phyloP scores from a whole-genome alignment of 768 basidiomycete genomes.

The Termitomyces sp. region DNA sequence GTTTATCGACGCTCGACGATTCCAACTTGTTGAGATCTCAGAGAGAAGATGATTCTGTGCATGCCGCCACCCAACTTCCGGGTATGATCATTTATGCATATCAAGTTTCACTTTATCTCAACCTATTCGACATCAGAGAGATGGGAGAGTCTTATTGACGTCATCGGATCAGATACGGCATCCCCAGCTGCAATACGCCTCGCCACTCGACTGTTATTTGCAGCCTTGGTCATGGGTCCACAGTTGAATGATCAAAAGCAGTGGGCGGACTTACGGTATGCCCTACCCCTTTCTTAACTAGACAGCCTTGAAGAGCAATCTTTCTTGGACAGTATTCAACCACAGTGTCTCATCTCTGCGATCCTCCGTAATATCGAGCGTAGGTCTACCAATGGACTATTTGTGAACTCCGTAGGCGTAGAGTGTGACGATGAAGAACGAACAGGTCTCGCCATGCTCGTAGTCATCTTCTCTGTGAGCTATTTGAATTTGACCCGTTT shows the following conservation, averaged over 20 bases:
- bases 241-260: conserved; percentile 24
- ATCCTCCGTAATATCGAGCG: conserved; percentile 15
- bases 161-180: conserved; percentile 39
- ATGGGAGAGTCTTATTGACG: conserved; percentile 41
- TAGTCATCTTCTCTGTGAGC: conserved; percentile 36
- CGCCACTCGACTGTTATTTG: conserved; percentile 49
- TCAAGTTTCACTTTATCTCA: background rate
- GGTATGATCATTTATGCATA: conserved; percentile 26
- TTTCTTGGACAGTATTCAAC: conserved; percentile 5
- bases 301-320: background rate
- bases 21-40: conserved; percentile 29
- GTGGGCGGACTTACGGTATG: conserved; percentile 17
- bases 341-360: conserved; percentile 13
- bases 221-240: conserved; percentile 45
- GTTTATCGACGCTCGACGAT: conserved; percentile 18
- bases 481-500: background rate
- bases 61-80: conserved; percentile 65
- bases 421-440: conserved; percentile 21
- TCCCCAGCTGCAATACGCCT: conserved; percentile 62
- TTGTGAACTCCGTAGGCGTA: background rate
- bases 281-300: background rate
- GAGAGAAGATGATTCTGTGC: conserved; percentile 43
- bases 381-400: conserved; percentile 9
- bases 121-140: conserved; percentile 31
- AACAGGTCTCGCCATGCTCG: conserved; percentile 31